Evolutionary conservation across 1,139 yeast genomes (phyloP).

Genomic region (Hemisphaericaspora lyxosophila): DNA sequence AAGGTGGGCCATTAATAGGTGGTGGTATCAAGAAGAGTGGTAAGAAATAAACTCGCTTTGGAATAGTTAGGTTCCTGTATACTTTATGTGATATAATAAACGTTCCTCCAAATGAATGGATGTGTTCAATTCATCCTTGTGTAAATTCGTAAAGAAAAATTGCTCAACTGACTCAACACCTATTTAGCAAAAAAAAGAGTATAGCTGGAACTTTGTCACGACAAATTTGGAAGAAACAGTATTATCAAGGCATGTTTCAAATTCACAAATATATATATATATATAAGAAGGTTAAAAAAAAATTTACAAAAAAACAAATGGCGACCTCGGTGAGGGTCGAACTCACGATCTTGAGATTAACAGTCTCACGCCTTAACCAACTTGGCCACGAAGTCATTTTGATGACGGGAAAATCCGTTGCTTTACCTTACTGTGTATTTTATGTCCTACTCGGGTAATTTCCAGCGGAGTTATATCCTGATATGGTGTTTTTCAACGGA

Average conservation of each 20-base stretch:
- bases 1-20: slow-evolving; percentile 88
- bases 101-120: no score
- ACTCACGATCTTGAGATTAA: slow-evolving; percentile 61
- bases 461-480: not conserved
- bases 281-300: no score
- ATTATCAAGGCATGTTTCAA: no score
- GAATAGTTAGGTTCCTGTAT: no score
- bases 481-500: not conserved
- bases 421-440: not conserved
- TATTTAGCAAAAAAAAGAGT: no score
- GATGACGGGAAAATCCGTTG: not conserved
- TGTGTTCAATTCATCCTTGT: no score
- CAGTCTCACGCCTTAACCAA: slow-evolving; percentile 63
- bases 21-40: slow-evolving; percentile 95
- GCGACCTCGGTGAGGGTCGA: slow-evolving; percentile 48
- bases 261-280: no score
- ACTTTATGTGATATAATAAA: not conserved
- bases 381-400: slow-evolving; percentile 56
- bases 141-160: no score
- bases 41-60: slow-evolving; percentile 51
- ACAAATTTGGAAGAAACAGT: no score
- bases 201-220: no score
- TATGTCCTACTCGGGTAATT: not conserved
- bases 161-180: no score
- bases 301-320: slow-evolving; percentile 3